phyloP scores from a whole-genome alignment of 768 basidiomycete genomes.

The Pulveroboletus frians region DNA sequence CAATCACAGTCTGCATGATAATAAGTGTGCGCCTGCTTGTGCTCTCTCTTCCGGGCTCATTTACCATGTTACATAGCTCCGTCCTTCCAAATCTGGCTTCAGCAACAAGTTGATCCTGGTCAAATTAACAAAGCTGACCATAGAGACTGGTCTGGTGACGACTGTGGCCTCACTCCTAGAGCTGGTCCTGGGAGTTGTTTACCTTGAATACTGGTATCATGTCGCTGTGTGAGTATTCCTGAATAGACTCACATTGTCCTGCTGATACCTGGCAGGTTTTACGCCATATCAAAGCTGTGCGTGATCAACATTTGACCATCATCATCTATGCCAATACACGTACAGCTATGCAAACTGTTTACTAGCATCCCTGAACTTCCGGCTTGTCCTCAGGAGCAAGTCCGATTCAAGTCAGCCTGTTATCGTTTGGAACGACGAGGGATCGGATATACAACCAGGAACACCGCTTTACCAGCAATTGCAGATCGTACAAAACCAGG shows the following conservation, averaged over 20 bases:
- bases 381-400: constrained; percentile 3
- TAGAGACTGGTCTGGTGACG: constrained; percentile 24
- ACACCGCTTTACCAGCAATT: neutral
- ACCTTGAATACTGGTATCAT: neutral
- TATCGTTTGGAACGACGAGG: constrained; percentile 2
- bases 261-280: constrained; percentile 6
- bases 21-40: constrained; percentile 3
- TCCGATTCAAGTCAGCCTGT: neutral
- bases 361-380: constrained; percentile 16
- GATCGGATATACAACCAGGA: neutral
- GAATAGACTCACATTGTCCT: neutral
- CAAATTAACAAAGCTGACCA: constrained; percentile 18
- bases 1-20: constrained; percentile 20
- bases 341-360: constrained; percentile 17
- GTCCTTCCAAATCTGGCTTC: constrained; percentile 5
- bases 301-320: neutral
- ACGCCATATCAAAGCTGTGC: constrained; percentile 13
- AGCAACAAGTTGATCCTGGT: neutral
- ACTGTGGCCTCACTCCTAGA: constrained; percentile 15
- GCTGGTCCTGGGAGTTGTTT: constrained; percentile 6
- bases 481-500: neutral
- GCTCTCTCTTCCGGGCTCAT: neutral
- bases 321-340: neutral
- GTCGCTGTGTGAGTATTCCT: constrained; percentile 15
- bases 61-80: constrained; percentile 7